A percentile compares a stretch with the other conserved stretches of the same genome.
Evolutionary conservation across 148 eudicot species (phyloP).

Genomic region (Nepenthes gracilis): DNA sequence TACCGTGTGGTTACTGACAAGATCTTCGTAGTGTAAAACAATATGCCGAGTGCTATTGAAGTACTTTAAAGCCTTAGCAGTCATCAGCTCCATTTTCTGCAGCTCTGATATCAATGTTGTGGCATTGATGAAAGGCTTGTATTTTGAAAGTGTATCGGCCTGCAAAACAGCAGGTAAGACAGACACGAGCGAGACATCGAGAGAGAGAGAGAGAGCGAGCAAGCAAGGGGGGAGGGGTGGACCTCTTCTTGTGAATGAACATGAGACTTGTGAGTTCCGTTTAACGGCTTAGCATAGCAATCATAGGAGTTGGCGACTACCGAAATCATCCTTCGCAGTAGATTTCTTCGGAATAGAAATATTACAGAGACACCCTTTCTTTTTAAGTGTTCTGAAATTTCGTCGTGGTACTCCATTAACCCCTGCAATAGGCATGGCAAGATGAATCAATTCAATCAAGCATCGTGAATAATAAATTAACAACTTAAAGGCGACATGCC

Average conservation of each 20-base stretch:
- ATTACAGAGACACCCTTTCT: constrained; percentile 57
- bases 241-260: constrained; percentile 86
- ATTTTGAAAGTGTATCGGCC: constrained; percentile 72
- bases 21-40: constrained; percentile 72
- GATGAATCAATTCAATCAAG: no score
- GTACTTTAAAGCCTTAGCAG: constrained; percentile 42
- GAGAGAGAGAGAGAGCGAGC: neutral
- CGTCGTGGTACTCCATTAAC: constrained; percentile 55
- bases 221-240: neutral
- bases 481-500: no score
- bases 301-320: constrained; percentile 80
- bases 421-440: constrained; percentile 35
- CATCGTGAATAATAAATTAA: no score
- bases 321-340: constrained; percentile 83
- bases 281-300: constrained; percentile 53
- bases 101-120: constrained; percentile 39
- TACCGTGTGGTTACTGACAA: constrained; percentile 64
- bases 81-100: constrained; percentile 46
- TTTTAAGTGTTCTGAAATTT: constrained; percentile 61
- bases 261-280: constrained; percentile 91
- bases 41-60: constrained; percentile 67
- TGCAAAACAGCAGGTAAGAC: constrained; percentile 11
- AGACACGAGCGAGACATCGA: neutral
- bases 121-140: constrained; percentile 70
- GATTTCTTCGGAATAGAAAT: constrained; percentile 81